A percentile compares a stretch with the other conserved stretches of the same genome.
Evolutionary conservation across 1,139 yeast genomes (phyloP).

Genomic region (Geotrichum carabidarum): DNA sequence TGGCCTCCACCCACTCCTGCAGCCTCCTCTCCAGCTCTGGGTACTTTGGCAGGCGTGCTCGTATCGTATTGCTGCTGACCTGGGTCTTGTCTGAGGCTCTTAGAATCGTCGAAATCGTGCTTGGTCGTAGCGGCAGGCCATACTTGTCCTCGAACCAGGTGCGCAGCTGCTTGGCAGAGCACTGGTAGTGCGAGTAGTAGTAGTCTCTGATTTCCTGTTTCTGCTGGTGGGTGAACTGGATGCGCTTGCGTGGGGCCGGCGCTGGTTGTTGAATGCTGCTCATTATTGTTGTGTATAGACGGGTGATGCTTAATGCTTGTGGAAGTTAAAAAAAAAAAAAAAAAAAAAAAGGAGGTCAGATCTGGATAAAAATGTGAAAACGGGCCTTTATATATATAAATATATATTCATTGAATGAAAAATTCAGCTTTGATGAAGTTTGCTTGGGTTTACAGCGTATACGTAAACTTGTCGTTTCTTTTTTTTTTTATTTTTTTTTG

Average conservation of each 20-base stretch:
- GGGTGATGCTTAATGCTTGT: background rate
- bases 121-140: conserved; percentile 7
- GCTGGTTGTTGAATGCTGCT: background rate
- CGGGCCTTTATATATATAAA: too few relatives aligned
- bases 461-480: too few relatives aligned
- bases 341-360: too few relatives aligned
- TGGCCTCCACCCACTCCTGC: conserved; percentile 6
- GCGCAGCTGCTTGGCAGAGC: conserved; percentile 12
- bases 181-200: conserved; percentile 6
- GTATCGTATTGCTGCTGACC: conserved; percentile 9
- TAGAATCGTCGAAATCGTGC: conserved; percentile 14
- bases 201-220: conserved; percentile 16
- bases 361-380: too few relatives aligned
- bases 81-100: conserved; percentile 11
- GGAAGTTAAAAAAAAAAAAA: too few relatives aligned
- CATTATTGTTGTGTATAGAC: background rate
- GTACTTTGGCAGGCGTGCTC: conserved; percentile 14
- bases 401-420: too few relatives aligned
- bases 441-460: too few relatives aligned
- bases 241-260: conserved; percentile 2
- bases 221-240: conserved; percentile 15
- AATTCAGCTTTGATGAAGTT: too few relatives aligned
- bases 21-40: conserved; percentile 9
- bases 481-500: too few relatives aligned
- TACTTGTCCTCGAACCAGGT: conserved; percentile 11